phyloP scores from a whole-genome alignment of 2,329 filamentous ascomycete genomes.

The Colletotrichum costaricense region DNA sequence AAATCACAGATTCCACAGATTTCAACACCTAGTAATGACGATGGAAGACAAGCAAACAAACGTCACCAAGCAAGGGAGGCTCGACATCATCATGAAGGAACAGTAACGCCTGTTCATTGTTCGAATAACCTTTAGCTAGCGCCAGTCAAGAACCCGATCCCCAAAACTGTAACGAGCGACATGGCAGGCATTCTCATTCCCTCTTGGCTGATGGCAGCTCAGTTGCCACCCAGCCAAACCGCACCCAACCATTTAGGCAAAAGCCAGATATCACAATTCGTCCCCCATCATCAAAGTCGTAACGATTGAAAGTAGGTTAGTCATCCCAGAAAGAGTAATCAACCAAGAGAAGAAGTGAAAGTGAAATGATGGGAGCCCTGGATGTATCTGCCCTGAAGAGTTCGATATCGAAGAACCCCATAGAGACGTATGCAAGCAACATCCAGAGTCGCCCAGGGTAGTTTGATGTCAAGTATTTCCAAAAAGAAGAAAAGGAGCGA shows the following conservation, averaged over 20 bases:
- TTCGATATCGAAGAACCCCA: background rate
- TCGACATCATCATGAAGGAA: background rate
- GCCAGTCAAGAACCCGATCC: conserved; percentile 18
- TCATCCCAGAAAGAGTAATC: conserved; percentile 26
- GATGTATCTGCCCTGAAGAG: background rate
- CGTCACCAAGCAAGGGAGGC: background rate
- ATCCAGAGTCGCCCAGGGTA: background rate
- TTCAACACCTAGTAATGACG: background rate
- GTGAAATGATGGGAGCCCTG: background rate
- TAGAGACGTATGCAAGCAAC: conserved; percentile 1
- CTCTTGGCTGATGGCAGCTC: background rate
- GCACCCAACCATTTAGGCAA: background rate
- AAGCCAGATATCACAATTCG: conserved; percentile 12
- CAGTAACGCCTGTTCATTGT: conserved; percentile 26
- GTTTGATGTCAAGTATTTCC: conserved; percentile 26
- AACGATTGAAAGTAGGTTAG: conserved; percentile 35
- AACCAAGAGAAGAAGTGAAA: conserved; percentile 25
- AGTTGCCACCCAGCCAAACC: background rate
- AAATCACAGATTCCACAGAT: background rate
- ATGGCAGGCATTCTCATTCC: conserved; percentile 9
- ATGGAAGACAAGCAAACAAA: background rate
- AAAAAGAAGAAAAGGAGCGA: conserved; percentile 14
- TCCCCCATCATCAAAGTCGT: conserved; percentile 35
- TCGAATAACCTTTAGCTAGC: conserved; percentile 27
- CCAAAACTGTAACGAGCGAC: conserved; percentile 26